Evolutionary conservation across 1,284 basidiomycete species (phyloP), one percentile per base, ranked within the genome.

Genomic region (Cerioporus squamosus): DNA sequence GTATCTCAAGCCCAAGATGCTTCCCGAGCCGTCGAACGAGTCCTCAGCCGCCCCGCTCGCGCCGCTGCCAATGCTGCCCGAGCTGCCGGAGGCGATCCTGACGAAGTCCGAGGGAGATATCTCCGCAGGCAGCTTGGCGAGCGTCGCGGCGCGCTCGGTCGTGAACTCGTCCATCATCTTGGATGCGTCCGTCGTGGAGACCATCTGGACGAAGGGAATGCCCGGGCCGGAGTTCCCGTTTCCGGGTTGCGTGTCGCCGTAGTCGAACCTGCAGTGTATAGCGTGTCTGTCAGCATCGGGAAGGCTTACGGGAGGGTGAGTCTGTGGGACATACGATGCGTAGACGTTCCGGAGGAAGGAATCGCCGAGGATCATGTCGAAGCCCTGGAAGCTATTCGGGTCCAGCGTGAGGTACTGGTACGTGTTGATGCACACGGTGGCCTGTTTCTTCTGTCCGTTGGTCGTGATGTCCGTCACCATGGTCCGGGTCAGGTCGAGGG

Each of bases 271-370:
- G n/a, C 33, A n/a, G n/a, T n/a, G n/a, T n/a, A 14, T 2, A 18
- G 23, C 29, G 20, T 36, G 24, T 10, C 10, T 15, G 44, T 29
- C 18, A 43, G 36, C 36, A 44, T 15, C 33, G 5, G 1, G 17
- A 5, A 36, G 24, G 14, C 8, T 23, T 31, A 22, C 3, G 2
- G 22, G 29, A 20, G 14, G 29, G 29, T 29, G 7, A 29, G 29
- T 8, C 29, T 29, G n/a, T n/a, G 29, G 10, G 29, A 29, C 29
- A 29, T 71, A 79, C 63, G 77, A 72, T 17, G 73, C 73, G 68
- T 79, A 79, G 56, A 69, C 71, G 61, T 78, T 79, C 62, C 78
- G 72, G 43, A 75, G 68, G 68, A 75, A 75, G 24, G 69, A 67
- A 51, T 74, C 74, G 51, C 79, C 78, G 24, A 81, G 67, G 57